Evolutionary conservation across 1,284 basidiomycete genomes (phyloP), one percentile per base, ranked within the genome.

Genomic region (Ganoderma lingzhi): DNA sequence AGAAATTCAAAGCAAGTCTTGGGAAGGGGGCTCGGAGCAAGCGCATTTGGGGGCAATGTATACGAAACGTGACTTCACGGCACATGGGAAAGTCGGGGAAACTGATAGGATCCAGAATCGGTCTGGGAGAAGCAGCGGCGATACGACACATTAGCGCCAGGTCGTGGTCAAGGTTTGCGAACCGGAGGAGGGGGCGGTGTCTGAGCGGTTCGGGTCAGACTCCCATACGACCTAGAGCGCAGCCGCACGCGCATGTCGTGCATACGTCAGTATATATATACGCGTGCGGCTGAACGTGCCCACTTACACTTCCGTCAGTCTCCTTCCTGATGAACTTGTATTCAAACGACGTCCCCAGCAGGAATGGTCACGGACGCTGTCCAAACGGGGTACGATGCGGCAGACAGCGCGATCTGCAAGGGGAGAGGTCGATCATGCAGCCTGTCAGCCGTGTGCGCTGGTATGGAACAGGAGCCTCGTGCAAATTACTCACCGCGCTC

Each of bases 271-370:
- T 37, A 4, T 4, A 23, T 15, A 30, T 28, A 35, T 37, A 39
- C 19, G 15, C 14, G 12, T 28, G 32, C 8, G 19, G 6, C 15
- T 35, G 41, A 59, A 69, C 45, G 45, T n/a, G 23, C 6, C 8
- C 3, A 81, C 87, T 72, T 72, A 90, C 88, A 67, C 78, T 84
- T 62, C 88, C 88, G 71, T 87, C 81, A 1, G 83, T 80, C 70
- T 86, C 85, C 76, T 87, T 88, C 37, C 86, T 80, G 70, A 91
- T 86, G 70, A 88, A 90, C 77, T 90, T 91, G 80, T 87, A 91
- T 71, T 87, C 73, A 76, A 91, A 89, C 0, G 75, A 72, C 0
- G 85, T 87, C 63, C 63, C 79, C 82, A 0, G 84, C 80, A 0
- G 88, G 86, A 0, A 92, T 73, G 30, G 77, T 77, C 14, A 90